Base-by-base conservation (phyloP, 2,329 filamentous ascomycete species). In the Arachnopeziza araneosa region DNA sequence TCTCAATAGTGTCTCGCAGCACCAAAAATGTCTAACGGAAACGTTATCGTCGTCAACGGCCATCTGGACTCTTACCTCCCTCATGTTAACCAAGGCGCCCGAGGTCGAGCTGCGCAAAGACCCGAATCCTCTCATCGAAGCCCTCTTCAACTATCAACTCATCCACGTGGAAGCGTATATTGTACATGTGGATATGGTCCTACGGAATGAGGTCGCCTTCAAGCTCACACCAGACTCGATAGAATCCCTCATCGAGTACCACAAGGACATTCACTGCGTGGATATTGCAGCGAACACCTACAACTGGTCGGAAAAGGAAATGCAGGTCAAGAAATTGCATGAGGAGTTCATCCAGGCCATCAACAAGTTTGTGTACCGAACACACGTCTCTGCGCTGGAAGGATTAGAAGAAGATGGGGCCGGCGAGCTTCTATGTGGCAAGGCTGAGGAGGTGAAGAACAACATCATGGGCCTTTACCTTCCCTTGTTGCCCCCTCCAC, bases 171-270 rank as follows among this genome's bases (percentile, higher is more conserved):
- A 98, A 78, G 95, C 95, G 56, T 99, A 99, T 75, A 93, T 98
- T 69, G 95, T 99, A 63, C 93, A 98, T 76, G 92, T 99, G 76
- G 95, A 99, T 79, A 96, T 98, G 92, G 93, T 99, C 62, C 86
- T 96, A 71, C 89, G 93, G 76, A 95, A 96, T 75, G 95, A 98
- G 79, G 92, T 99, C 71, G 95, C 93, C 68, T 98, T 93, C 84
- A 99, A 99, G 83, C 84, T 99, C 71, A 98, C 93, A 24, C 85
- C 88, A 60, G 95, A 98, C 74, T 92, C 93, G 63, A 99, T 99
- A 77, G 92, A 96, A 71, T 79, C 90, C 56, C 84, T 99, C 66
- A 88, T 96, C 74, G 91, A 96, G 74, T 96, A 96, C 76, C 95
- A 99, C 83, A 93, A 95, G 80, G 91, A 97, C 66, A 84, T 98